Base-by-base conservation (phyloP, 169 alveolate genomes). In the Eimeria maxima region DNA sequence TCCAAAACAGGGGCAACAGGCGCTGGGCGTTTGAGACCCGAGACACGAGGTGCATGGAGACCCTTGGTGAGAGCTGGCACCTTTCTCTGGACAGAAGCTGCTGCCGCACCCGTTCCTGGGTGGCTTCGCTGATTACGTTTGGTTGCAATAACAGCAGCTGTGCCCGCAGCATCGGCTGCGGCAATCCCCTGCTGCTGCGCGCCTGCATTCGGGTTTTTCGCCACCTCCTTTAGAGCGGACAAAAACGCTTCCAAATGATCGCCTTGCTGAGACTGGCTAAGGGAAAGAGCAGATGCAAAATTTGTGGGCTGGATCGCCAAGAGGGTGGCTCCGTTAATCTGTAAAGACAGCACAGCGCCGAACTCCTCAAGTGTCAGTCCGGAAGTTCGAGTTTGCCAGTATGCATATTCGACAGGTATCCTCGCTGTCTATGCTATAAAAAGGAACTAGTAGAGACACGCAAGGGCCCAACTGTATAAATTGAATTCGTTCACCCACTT, bases 21-120 rank as follows among this genome's bases (percentile, higher is more conserved):
- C 10, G 92, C 44, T 5, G 94, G 94, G 69, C 83, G 63, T 60
- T 87, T 87, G 27, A 87, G 83, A 3, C 94, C 94, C n/a, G 94
- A 87, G 44, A 87, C 94, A 22, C 94, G 94, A 44, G 94, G 94
- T 2, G 45, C 94, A 16, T 24, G 94, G 27, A 87, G 94, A 47
- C 83, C 83, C 83, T 65, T 87, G 18, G 80, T n/a, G 33, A 44
- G 22, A 44, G 69, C 63, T 87, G 94, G 65, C 16, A 27, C 22
- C 38, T 33, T 87, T 3, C 83, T 16, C 65, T 63, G 44, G 47
- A 65, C 24, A 8, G 94, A 47, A 65, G 29, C 94, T 33, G 83
- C 83, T 45, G 42, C 65, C 67, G 67, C 65, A 42, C 2, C 47
- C 5, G 83, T 47, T 57, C 24, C 83, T 63, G 50, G 44, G 47